These are phyloP conservation scores for Tuctoria greenei DNA, from an alignment of 176 grass and related monocot genomes.

Conservation along the genomic window DNA sequence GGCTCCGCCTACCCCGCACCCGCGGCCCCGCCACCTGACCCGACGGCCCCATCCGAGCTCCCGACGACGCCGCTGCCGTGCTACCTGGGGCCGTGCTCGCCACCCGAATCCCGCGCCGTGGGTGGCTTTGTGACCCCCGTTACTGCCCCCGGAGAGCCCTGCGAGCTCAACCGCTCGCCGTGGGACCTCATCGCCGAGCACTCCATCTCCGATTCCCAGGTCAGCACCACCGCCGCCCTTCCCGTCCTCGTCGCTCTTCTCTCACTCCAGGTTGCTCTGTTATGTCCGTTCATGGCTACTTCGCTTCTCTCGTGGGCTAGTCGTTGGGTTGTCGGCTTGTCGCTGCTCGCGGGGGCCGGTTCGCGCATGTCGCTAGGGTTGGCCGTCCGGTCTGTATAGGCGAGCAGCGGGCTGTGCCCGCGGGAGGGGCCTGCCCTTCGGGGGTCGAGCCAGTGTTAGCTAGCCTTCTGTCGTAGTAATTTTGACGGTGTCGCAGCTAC, in stretches of 20 bases:
- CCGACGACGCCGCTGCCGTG: neutral
- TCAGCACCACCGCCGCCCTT: neutral
- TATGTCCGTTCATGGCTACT: neutral
- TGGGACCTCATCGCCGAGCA: slow-evolving; percentile 43
- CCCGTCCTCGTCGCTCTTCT: neutral
- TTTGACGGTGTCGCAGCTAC: neutral
- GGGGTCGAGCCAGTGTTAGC: neutral
- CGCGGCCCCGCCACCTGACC: neutral
- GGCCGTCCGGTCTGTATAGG: neutral
- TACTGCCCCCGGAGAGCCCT: neutral
- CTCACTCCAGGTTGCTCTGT: neutral
- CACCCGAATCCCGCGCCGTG: neutral
- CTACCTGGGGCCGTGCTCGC: neutral
- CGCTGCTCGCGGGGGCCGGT: neutral
- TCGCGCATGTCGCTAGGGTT: neutral
- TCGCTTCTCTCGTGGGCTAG: neutral
- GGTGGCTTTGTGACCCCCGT: neutral
- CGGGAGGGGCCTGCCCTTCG: neutral
- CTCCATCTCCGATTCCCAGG: slow-evolving; percentile 34
- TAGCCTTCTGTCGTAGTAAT: neutral
- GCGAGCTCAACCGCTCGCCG: slow-evolving; percentile 30
- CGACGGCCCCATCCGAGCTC: neutral
- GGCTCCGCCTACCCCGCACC: slow-evolving; percentile 7
- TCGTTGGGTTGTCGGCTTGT: neutral
- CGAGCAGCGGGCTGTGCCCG: neutral